Conservation (phyloP, 2,329 filamentous ascomycete genomes). For the Aspergillus ochraceus region DNA sequence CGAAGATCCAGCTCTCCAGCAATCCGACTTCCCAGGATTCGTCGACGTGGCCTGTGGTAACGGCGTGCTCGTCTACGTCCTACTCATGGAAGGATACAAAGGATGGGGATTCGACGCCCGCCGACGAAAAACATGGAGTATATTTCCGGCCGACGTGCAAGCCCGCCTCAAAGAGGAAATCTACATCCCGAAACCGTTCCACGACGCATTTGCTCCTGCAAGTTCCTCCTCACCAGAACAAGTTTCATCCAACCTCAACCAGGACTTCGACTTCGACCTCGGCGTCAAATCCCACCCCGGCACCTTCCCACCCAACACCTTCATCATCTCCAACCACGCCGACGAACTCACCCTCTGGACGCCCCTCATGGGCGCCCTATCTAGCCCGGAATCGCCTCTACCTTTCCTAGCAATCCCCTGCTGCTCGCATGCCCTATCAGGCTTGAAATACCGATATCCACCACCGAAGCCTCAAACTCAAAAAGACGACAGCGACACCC, state of each 20-base stretch:
- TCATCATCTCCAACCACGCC: slow-evolving; percentile 95
- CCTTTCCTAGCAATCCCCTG: slow-evolving; percentile 94
- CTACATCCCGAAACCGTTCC: slow-evolving; percentile 58
- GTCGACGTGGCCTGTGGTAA: slow-evolving; percentile 97
- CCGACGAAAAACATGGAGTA: slow-evolving; percentile 78
- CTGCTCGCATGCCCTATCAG: slow-evolving; percentile 84
- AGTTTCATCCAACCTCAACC: too few relatives aligned
- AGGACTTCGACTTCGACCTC: slow-evolving; percentile 9
- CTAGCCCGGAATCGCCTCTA: slow-evolving; percentile 56
- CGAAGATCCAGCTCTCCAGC: too few relatives aligned
- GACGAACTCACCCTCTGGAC: slow-evolving; percentile 97
- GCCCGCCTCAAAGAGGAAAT: slow-evolving; percentile 58
- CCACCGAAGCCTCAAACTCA: slow-evolving; percentile 23
- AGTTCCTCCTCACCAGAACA: too few relatives aligned
- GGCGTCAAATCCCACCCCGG: slow-evolving; percentile 50
- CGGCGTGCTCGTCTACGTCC: slow-evolving; percentile 80
- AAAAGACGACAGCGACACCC: too few relatives aligned
- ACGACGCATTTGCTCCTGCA: slow-evolving; percentile 20
- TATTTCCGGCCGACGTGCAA: slow-evolving; percentile 59
- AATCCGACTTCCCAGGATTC: slow-evolving; percentile 72
- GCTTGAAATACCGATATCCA: slow-evolving; percentile 64
- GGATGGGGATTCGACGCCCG: slow-evolving; percentile 94
- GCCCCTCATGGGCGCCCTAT: slow-evolving; percentile 74
- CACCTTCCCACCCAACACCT: slow-evolving; percentile 70
- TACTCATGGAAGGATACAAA: slow-evolving; percentile 74